A percentile compares a stretch with the other conserved stretches of the same genome.
phyloP scores from a whole-genome alignment of 2,329 filamentous ascomycete species.

The Neopestalotiopsis sp. region DNA sequence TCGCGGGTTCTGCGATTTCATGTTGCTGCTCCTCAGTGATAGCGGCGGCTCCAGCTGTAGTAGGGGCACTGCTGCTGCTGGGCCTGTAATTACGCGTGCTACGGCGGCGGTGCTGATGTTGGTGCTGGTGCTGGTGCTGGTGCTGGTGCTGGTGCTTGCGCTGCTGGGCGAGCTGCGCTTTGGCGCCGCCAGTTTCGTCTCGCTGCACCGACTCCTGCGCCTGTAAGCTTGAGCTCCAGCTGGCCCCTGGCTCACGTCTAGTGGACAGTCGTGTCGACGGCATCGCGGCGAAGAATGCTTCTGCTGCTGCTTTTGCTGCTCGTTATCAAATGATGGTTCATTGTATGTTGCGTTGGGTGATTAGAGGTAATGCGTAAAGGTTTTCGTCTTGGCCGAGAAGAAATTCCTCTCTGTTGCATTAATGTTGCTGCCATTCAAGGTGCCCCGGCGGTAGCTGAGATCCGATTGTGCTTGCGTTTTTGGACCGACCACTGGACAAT shows the following conservation, averaged over 20 bases:
- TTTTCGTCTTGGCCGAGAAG: background rate
- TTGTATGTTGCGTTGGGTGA: background rate
- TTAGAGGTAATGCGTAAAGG: background rate
- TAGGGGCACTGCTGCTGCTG: slow-evolving; percentile 4
- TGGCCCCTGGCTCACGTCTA: slow-evolving; percentile 5
- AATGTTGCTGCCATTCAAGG: too few species aligned
- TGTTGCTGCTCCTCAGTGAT: background rate
- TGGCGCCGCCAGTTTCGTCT: background rate
- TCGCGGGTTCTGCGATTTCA: slow-evolving; percentile 14
- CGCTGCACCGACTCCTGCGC: background rate
- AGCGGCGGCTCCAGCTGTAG: background rate
- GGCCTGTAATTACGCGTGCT: slow-evolving; percentile 10
- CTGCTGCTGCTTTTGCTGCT: background rate
- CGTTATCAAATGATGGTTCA: slow-evolving; percentile 5
- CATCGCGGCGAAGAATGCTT: background rate
- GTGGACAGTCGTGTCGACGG: slow-evolving; percentile 14
- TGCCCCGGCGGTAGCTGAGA: too few species aligned
- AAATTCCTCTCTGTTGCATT: background rate
- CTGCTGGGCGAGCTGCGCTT: background rate
- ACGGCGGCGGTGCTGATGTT: slow-evolving; percentile 1
- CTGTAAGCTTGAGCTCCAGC: background rate
- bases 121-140: too few species aligned
- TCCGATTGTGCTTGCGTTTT: too few species aligned
- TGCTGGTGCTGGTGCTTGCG: too few species aligned
- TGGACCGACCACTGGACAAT: too few species aligned